Evolutionary conservation across 2,329 filamentous ascomycete species (phyloP).

Genomic region (Xylariaceae sp.): DNA sequence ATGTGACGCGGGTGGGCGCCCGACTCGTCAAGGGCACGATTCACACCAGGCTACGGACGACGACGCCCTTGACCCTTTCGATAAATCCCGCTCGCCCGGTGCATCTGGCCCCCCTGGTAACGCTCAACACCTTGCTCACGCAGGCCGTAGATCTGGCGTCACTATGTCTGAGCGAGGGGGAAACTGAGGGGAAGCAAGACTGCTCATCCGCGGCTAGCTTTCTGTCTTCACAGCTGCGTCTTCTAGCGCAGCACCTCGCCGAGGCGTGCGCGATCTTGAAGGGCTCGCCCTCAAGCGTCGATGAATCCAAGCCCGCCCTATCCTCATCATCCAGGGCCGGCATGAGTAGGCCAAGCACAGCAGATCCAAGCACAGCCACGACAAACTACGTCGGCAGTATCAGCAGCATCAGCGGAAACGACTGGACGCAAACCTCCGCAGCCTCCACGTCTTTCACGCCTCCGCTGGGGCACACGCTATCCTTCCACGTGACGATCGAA

Average conservation of each 20-base stretch:
- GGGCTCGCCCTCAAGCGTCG: constrained; percentile 52
- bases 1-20: constrained; percentile 88
- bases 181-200: constrained; percentile 16
- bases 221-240: constrained; percentile 60
- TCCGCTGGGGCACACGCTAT: constrained; percentile 67
- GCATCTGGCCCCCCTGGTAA: constrained; percentile 71
- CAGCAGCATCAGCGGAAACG: constrained; percentile 41
- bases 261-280: constrained; percentile 60
- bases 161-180: constrained; percentile 70
- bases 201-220: constrained; percentile 58
- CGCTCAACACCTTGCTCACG: constrained; percentile 78
- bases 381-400: too few relatives aligned
- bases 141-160: constrained; percentile 83
- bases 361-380: constrained; percentile 9
- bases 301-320: constrained; percentile 21
- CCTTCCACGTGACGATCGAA: constrained; percentile 73
- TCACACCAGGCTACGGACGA: constrained; percentile 75
- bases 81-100: constrained; percentile 57
- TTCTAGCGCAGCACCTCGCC: constrained; percentile 60
- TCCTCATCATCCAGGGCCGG: not conserved
- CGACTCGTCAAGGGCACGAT: constrained; percentile 87
- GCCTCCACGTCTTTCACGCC: constrained; percentile 39
- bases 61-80: constrained; percentile 58
- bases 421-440: constrained; percentile 41
- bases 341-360: constrained; percentile 16